These are phyloP conservation scores for Adansonia grandidieri DNA, from an alignment of 441 rosid genomes.

Conservation along the genomic window DNA sequence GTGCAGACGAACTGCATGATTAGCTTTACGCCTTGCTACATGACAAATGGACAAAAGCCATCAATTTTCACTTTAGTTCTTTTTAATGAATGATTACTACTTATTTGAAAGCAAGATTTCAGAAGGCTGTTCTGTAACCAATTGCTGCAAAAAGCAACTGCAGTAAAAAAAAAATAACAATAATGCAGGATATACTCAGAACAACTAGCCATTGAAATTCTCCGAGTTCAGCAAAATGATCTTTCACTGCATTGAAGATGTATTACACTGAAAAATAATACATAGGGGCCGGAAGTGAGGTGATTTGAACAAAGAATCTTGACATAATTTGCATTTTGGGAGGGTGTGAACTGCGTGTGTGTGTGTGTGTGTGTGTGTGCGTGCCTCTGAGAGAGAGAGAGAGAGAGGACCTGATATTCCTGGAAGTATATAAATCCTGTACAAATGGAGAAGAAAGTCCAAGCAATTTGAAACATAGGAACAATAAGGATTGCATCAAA, in stretches of 20 bases:
- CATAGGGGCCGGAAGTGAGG: neutral
- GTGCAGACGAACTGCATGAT: neutral
- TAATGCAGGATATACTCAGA: neutral
- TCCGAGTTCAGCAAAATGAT: slow-evolving; percentile 15
- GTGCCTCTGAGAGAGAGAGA: slow-evolving; percentile 12
- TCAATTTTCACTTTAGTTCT: slow-evolving; percentile 12
- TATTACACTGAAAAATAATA: slow-evolving; percentile 13
- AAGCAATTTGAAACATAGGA: slow-evolving; percentile 99
- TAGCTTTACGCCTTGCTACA: slow-evolving; percentile 19
- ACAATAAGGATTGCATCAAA: slow-evolving; percentile 97
- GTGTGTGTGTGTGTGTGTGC: neutral
- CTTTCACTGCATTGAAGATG: neutral
- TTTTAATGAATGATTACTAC: neutral
- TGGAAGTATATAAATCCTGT: slow-evolving; percentile 98
- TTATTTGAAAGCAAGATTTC: neutral
- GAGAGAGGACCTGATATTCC: slow-evolving; percentile 81
- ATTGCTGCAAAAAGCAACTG: neutral
- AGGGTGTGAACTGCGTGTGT: neutral
- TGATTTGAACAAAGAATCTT: slow-evolving; percentile 17
- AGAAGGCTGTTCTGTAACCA: neutral
- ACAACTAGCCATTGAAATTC: neutral
- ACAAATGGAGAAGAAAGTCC: slow-evolving; percentile 99
- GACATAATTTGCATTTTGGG: neutral
- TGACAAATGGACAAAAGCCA: slow-evolving; percentile 20
- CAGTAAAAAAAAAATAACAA: neutral